Base-by-base conservation (phyloP, 176 grass and related monocot genomes). In the Oryza longistaminata region DNA sequence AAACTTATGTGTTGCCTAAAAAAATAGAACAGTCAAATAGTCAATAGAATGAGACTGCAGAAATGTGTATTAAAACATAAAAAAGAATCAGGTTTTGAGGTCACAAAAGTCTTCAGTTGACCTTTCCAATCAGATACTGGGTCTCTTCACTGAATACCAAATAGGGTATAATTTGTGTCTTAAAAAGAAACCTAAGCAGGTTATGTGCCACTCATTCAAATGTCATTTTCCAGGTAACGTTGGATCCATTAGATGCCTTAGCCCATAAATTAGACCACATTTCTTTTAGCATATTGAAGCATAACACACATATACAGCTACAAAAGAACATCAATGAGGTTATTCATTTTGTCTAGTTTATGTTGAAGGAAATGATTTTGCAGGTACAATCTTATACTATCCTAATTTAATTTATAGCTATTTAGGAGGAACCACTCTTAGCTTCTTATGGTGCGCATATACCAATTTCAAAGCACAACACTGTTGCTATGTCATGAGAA, bases 71-170 rank as follows among this genome's bases (percentile, higher is more conserved):
- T 24, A 15, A 9, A n/a, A 17, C 6, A 69, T 62, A 7, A 46
- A 72, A n/a, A 48, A 14, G 3, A 1, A 19, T 55, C 15, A 55
- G 46, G 52, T 55, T 7, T 49, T 79, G 75, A 14, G 68, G 52
- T 25, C 65, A n/a, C 7, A 44, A 7, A 25, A 4, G 1, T 69
- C n/a, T 43, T 78, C 27, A 71, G 25, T 35, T 78, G 15, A 60
- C 50, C 66, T 64, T 40, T 85, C 22, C 15, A 26, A 79, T 72
- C 50, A 86, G n/a, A 34, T 13, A 73, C 26, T 73, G n/a, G 8
- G 34, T 74, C 27, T 48, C 14, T 80, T 86, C 45, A 25, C 6
- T 73, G 12, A 39, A 39, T 80, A 79, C 21, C 33, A 70, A 31
- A 52, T 81, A 53, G 2, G 6, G 11, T 65, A 42, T 42, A 74